Evolutionary conservation across 1,139 yeast species (phyloP).

Genomic region (Diutina rugosa): DNA sequence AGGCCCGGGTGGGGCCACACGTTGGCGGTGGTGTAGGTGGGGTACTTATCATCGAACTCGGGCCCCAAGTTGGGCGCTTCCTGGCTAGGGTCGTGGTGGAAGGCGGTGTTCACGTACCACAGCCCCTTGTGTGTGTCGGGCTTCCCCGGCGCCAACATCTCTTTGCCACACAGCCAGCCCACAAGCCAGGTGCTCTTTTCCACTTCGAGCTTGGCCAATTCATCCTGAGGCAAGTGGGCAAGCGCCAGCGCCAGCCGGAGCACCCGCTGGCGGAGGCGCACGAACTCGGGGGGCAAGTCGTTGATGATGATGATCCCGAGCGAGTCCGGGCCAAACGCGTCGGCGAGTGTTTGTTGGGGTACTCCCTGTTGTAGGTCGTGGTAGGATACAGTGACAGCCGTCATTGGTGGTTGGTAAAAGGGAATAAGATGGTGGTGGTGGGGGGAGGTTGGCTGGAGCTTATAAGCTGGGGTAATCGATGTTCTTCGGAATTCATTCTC

Average conservation of each 20-base stretch:
- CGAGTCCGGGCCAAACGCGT: slow-evolving; percentile 47
- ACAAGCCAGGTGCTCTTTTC: slow-evolving; percentile 39
- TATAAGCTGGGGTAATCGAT: too few species aligned
- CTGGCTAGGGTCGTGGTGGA: slow-evolving; percentile 26
- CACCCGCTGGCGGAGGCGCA: slow-evolving; percentile 27
- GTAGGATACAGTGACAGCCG: slow-evolving; percentile 19
- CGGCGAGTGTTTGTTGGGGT: slow-evolving; percentile 16
- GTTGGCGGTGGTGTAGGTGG: slow-evolving; percentile 36
- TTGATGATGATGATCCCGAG: slow-evolving; percentile 40
- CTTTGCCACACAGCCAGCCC: slow-evolving; percentile 61
- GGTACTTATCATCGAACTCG: slow-evolving; percentile 17
- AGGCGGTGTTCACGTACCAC: slow-evolving; percentile 47
- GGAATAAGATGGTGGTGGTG: neutral
- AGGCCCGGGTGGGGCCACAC: slow-evolving; percentile 34
- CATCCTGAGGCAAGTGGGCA: slow-evolving; percentile 25
- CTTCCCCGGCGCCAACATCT: slow-evolving; percentile 24
- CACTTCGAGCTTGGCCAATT: slow-evolving; percentile 26
- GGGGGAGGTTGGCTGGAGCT: neutral
- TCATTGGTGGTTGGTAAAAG: neutral
- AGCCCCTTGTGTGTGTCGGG: slow-evolving; percentile 49
- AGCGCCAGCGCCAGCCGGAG: slow-evolving; percentile 31
- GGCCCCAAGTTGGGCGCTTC: slow-evolving; percentile 33
- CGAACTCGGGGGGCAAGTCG: slow-evolving; percentile 27
- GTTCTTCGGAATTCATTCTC: neutral
- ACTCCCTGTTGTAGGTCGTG: slow-evolving; percentile 21